These are phyloP conservation scores for Ligustrum vulgare DNA, from an alignment of 257 asterid species.

Conservation along the genomic window DNA sequence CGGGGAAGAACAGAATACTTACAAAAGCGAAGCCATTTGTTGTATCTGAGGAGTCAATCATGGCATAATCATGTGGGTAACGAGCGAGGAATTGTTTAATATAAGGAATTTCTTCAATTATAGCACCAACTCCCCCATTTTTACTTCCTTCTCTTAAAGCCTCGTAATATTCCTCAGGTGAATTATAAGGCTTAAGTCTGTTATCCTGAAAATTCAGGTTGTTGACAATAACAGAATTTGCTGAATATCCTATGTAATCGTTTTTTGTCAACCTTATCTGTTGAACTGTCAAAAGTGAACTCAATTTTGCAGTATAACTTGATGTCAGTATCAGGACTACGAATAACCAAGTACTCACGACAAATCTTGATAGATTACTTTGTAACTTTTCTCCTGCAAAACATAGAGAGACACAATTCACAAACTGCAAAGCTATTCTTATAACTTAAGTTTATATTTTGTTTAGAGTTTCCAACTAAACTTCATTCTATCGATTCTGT, in stretches of 20 bases:
- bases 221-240: conserved; percentile 13
- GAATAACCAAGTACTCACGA: conserved; percentile 44
- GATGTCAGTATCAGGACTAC: conserved; percentile 50
- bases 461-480: not conserved
- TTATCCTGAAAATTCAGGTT: conserved; percentile 26
- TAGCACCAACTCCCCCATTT: conserved; percentile 43
- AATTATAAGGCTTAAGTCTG: conserved; percentile 10
- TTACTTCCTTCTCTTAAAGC: conserved; percentile 41
- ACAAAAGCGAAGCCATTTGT: conserved; percentile 45
- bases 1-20: conserved; percentile 20
- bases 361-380: conserved; percentile 45
- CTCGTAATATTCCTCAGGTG: conserved; percentile 6
- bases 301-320: conserved; percentile 47
- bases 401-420: not conserved
- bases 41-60: conserved; percentile 24
- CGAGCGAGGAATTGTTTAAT: conserved; percentile 30
- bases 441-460: not conserved
- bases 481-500: not conserved
- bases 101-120: conserved; percentile 46
- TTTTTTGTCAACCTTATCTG: conserved; percentile 29
- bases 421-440: not conserved
- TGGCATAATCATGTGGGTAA: conserved; percentile 28
- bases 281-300: conserved; percentile 45
- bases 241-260: conserved; percentile 31
- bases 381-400: conserved; percentile 43